These are phyloP conservation scores for Ottelia alismoides DNA, from an alignment of 106 monocot genomes.

Conservation along the genomic window DNA sequence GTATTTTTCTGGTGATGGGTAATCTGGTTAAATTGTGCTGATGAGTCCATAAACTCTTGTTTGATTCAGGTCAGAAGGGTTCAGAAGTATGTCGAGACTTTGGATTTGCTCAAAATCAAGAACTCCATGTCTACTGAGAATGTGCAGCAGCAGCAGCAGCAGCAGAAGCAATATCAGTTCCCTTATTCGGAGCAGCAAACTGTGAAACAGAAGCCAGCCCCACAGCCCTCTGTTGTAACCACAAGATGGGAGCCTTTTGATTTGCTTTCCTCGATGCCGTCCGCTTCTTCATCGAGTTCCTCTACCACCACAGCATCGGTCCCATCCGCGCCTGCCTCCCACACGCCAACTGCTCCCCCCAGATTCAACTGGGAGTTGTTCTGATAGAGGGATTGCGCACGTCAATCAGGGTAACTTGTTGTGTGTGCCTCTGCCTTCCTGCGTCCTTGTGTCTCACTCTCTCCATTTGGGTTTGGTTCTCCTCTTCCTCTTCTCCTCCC, in stretches of 20 bases:
- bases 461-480: slow-evolving; percentile 1
- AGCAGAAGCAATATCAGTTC: slow-evolving; percentile 5
- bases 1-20: not conserved
- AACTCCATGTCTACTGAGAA: slow-evolving; percentile 8
- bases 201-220: not conserved
- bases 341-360: slow-evolving; percentile 16
- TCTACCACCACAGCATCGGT: slow-evolving; percentile 16
- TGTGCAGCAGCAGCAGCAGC: not conserved
- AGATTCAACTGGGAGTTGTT: slow-evolving; percentile 80
- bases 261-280: slow-evolving; percentile 32
- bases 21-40: too few relatives aligned
- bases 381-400: slow-evolving; percentile 10
- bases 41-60: too few relatives aligned
- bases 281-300: slow-evolving; percentile 20
- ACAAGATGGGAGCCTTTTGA: slow-evolving; percentile 65
- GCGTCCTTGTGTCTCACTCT: too few relatives aligned
- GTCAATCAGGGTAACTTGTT: not conserved
- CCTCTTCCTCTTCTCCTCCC: not conserved
- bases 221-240: slow-evolving; percentile 4
- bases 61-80: slow-evolving; percentile 66
- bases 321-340: slow-evolving; percentile 5
- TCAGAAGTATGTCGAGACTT: slow-evolving; percentile 67
- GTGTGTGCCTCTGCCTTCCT: slow-evolving; percentile 1
- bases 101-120: slow-evolving; percentile 56
- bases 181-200: slow-evolving; percentile 7